These are phyloP conservation scores for Leccinum boreale DNA, from an alignment of 768 basidiomycete species.

Conservation along the genomic window DNA sequence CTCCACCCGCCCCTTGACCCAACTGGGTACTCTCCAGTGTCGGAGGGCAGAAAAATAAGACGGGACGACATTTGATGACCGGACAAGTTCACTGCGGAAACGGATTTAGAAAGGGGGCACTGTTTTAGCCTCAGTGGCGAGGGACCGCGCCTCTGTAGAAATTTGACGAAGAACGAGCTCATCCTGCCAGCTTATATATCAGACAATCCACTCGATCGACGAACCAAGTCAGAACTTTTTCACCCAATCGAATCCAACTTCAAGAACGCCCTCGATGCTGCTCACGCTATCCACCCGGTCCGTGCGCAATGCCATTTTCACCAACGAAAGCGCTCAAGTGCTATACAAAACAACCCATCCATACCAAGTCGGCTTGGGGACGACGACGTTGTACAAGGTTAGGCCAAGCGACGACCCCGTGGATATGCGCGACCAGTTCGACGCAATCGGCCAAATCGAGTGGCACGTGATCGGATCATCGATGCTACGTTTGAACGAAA, in stretches of 20 bases:
- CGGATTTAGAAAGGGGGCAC: too few relatives aligned
- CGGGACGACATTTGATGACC: too few relatives aligned
- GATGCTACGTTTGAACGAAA: conserved; percentile 27
- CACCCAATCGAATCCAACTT: neutral
- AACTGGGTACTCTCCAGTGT: too few relatives aligned
- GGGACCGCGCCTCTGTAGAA: neutral
- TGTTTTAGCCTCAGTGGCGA: neutral
- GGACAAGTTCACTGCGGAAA: too few relatives aligned
- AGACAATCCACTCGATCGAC: too few relatives aligned
- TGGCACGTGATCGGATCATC: conserved; percentile 32
- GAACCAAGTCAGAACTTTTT: neutral
- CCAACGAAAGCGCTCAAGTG: conserved; percentile 24
- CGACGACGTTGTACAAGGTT: conserved; percentile 27
- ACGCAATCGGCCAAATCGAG: conserved; percentile 32
- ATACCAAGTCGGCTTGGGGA: conserved; percentile 3
- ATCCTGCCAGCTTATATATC: too few relatives aligned
- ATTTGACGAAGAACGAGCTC: neutral
- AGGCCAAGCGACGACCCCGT: conserved; percentile 16
- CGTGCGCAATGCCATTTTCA: conserved; percentile 25
- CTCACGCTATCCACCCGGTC: conserved; percentile 21
- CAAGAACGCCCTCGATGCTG: conserved; percentile 11
- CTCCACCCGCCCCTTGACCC: neutral
- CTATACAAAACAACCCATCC: conserved; percentile 30
- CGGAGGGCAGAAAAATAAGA: too few relatives aligned
- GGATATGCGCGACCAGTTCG: conserved; percentile 31